These are phyloP conservation scores for Aaosphaeria arxii DNA, from an alignment of 2,329 filamentous ascomycete species.

Conservation along the genomic window DNA sequence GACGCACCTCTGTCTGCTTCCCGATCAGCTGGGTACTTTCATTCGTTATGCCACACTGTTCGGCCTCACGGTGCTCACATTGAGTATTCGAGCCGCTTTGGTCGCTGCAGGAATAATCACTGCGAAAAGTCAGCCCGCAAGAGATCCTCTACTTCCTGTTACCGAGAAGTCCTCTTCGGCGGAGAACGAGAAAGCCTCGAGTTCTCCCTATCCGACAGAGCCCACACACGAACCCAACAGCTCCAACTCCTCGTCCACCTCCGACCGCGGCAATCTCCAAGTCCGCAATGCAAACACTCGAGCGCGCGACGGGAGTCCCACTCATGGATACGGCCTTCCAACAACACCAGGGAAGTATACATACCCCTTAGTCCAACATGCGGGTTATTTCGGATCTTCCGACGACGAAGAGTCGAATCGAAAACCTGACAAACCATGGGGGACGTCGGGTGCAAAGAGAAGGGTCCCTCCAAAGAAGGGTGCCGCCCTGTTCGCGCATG, in stretches of 20 bases:
- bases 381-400: slow-evolving; percentile 35
- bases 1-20: slow-evolving; percentile 85
- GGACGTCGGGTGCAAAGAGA: slow-evolving; percentile 22
- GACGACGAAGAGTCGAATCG: slow-evolving; percentile 9
- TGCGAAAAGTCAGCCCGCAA: slow-evolving; percentile 1
- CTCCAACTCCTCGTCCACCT: slow-evolving; percentile 29
- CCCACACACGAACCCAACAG: slow-evolving; percentile 15
- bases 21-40: slow-evolving; percentile 82
- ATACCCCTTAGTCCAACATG: slow-evolving; percentile 40
- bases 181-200: slow-evolving; percentile 23
- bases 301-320: slow-evolving; percentile 39
- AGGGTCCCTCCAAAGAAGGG: slow-evolving; percentile 33
- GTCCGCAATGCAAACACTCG: slow-evolving; percentile 28
- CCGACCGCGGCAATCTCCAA: slow-evolving; percentile 20
- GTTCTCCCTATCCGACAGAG: slow-evolving; percentile 7
- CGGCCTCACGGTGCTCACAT: slow-evolving; percentile 48
- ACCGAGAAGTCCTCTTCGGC: slow-evolving; percentile 16
- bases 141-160: slow-evolving; percentile 27
- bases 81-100: slow-evolving; percentile 45
- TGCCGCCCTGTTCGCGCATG: slow-evolving; percentile 51
- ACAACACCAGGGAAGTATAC: slow-evolving; percentile 14
- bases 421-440: slow-evolving; percentile 27
- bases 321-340: slow-evolving; percentile 27
- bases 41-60: slow-evolving; percentile 71
- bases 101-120: slow-evolving; percentile 23